Evolutionary conservation across 208 protist species (phyloP).

Genomic region (Histomonas meleagridis): DNA sequence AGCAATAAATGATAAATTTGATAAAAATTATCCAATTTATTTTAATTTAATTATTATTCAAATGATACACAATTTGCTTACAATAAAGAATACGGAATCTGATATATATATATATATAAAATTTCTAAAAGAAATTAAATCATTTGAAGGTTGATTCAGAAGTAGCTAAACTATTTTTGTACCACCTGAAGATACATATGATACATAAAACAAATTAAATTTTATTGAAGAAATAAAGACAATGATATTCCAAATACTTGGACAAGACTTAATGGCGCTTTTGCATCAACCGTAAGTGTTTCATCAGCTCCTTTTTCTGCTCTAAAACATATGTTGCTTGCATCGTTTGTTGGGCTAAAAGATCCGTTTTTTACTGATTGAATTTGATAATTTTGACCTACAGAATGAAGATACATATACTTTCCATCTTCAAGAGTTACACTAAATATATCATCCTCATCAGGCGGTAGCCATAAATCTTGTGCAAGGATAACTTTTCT

Average conservation of each 20-base stretch:
- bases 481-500: neutral
- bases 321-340: neutral
- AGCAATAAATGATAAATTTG: too few relatives aligned
- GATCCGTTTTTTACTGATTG: neutral
- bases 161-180: too few relatives aligned
- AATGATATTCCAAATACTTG: constrained; percentile 6
- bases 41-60: too few relatives aligned
- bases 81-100: too few relatives aligned
- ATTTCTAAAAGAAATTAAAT: too few relatives aligned
- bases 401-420: neutral
- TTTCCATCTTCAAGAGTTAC: neutral
- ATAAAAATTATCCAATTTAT: too few relatives aligned
- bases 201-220: neutral
- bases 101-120: too few relatives aligned
- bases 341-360: neutral
- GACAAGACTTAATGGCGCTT: neutral
- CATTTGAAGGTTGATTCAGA: too few relatives aligned
- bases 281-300: neutral
- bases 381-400: neutral
- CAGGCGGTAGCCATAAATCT: neutral
- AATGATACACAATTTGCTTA: too few relatives aligned
- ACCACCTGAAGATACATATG: too few relatives aligned
- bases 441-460: neutral
- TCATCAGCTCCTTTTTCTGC: neutral
- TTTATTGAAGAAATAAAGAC: constrained; percentile 22